Conservation (phyloP, 805 yeast species). For the Saccharomycopsis guyanensis region DNA sequence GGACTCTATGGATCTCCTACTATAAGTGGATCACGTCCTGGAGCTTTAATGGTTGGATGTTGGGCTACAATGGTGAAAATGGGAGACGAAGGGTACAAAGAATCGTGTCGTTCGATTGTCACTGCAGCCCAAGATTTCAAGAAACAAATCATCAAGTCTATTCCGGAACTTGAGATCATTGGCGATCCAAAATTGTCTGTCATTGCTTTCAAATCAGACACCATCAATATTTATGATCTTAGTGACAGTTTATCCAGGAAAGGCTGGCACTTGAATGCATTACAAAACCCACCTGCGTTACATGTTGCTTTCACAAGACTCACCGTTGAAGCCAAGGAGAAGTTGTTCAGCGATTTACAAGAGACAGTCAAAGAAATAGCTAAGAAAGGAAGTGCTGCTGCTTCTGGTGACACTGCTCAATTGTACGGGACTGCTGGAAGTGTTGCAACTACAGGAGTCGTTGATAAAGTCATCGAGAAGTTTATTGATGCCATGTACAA, state of each 20-base stretch:
- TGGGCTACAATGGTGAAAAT: constrained; percentile 87
- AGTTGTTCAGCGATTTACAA: constrained; percentile 46
- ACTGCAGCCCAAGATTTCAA: constrained; percentile 54
- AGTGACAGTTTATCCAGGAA: constrained; percentile 59
- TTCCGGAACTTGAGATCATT: constrained; percentile 56
- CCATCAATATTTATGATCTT: constrained; percentile 65
- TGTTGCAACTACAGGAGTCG: constrained; percentile 74
- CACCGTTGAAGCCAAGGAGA: constrained; percentile 52
- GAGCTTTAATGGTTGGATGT: constrained; percentile 95
- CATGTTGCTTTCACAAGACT: constrained; percentile 84
- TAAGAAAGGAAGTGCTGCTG: constrained; percentile 20
- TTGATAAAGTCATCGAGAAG: constrained; percentile 67
- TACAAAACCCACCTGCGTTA: constrained; percentile 86
- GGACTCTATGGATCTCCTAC: constrained; percentile 97
- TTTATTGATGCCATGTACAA: constrained; percentile 80
- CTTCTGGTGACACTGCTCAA: constrained; percentile 70
- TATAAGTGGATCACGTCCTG: constrained; percentile 93
- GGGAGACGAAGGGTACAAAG: constrained; percentile 76
- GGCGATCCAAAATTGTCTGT: constrained; percentile 88
- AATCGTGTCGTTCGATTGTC: constrained; percentile 62
- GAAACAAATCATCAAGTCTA: constrained; percentile 34
- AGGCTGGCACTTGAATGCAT: constrained; percentile 86
- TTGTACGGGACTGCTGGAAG: constrained; percentile 95
- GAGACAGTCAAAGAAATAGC: constrained; percentile 36
- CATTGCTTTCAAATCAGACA: constrained; percentile 59